Evolutionary conservation across 1,139 yeast genomes (phyloP).

Genomic region (Hansenula anomala): DNA sequence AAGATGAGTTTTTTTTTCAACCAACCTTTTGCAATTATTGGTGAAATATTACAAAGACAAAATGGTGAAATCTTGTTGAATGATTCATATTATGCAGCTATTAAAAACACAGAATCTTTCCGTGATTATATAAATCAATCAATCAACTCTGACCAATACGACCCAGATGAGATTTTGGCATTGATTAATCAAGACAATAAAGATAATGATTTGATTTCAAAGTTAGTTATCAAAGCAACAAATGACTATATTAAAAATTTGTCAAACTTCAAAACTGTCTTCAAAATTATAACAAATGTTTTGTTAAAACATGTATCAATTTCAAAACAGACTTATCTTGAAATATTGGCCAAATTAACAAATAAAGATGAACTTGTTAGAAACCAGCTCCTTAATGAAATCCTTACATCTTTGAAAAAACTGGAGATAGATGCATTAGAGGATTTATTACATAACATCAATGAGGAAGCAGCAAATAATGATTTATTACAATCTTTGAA

Average conservation of each 20-base stretch:
- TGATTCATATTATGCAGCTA: too few species aligned
- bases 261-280: slow-evolving; percentile 11
- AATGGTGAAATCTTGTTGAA: slow-evolving; percentile 14
- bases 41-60: slow-evolving; percentile 21
- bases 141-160: slow-evolving; percentile 2
- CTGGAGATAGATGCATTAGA: slow-evolving; percentile 1
- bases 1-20: slow-evolving; percentile 56
- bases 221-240: slow-evolving; percentile 15
- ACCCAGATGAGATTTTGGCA: slow-evolving; percentile 3
- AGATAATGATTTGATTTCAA: slow-evolving; percentile 27
- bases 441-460: slow-evolving; percentile 4
- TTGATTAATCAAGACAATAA: slow-evolving; percentile 13
- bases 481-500: slow-evolving; percentile 11
- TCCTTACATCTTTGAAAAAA: slow-evolving; percentile 11
- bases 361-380: slow-evolving; percentile 18
- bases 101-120: slow-evolving; percentile 23
- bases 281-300: slow-evolving; percentile 14
- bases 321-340: slow-evolving; percentile 10
- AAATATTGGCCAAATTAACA: slow-evolving; percentile 17
- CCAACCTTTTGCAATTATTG: slow-evolving; percentile 41
- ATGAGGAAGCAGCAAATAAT: slow-evolving; percentile 4
- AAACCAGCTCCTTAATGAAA: slow-evolving; percentile 18
- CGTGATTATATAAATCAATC: slow-evolving; percentile 12
- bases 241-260: slow-evolving; percentile 4
- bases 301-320: slow-evolving; percentile 9